Conservation (phyloP, 345 rosid species). For the Dipteronia dyeriana region DNA sequence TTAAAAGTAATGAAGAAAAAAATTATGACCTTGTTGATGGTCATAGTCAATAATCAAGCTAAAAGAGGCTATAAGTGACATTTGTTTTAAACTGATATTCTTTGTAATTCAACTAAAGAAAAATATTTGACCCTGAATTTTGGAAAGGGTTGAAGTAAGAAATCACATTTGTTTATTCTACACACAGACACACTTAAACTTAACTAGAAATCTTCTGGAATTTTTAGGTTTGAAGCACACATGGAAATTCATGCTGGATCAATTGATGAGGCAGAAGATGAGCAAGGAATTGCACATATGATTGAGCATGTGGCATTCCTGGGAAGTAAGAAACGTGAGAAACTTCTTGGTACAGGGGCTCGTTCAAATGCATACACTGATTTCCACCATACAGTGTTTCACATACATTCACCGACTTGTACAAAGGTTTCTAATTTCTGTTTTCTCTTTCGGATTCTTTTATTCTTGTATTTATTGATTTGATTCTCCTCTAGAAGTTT, state of each 20-base stretch:
- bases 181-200: slow-evolving; percentile 1
- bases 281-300: slow-evolving; percentile 99
- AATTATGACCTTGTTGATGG: neutral
- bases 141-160: neutral
- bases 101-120: neutral
- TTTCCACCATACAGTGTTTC: slow-evolving; percentile 99
- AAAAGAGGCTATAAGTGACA: neutral
- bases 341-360: slow-evolving; percentile 97
- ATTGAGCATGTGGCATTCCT: slow-evolving; percentile 98
- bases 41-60: neutral
- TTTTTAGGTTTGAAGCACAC: slow-evolving; percentile 93
- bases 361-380: slow-evolving; percentile 99
- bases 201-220: slow-evolving; percentile 22
- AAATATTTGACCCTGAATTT: neutral
- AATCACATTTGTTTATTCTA: neutral
- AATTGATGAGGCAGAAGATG: slow-evolving; percentile 97
- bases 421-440: slow-evolving; percentile 58
- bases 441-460: neutral
- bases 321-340: slow-evolving; percentile 99
- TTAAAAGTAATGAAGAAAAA: neutral
- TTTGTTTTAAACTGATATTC: neutral
- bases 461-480: slow-evolving; percentile 8
- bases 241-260: slow-evolving; percentile 99
- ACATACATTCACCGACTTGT: slow-evolving; percentile 91
- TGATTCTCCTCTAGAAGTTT: slow-evolving; percentile 11